These are phyloP conservation scores for Omphalotus guepiniiformis DNA, from an alignment of 768 basidiomycete genomes.

Conservation along the genomic window DNA sequence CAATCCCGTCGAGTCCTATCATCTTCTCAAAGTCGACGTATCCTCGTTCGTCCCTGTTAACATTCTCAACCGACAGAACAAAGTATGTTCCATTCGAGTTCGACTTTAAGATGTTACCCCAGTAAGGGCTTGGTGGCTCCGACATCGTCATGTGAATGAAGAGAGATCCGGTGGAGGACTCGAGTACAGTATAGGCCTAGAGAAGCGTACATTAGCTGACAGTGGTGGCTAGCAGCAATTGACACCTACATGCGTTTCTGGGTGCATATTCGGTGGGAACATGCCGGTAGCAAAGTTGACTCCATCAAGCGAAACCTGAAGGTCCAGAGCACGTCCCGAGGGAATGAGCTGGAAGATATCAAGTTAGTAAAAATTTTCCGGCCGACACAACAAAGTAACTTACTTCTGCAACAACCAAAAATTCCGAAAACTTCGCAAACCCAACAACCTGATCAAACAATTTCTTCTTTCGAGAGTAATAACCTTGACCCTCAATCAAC, in stretches of 20 bases:
- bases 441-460: constrained; percentile 89
- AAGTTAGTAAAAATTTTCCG: constrained; percentile 7
- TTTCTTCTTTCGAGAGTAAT: constrained; percentile 65
- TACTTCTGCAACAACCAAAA: constrained; percentile 92
- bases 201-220: not conserved
- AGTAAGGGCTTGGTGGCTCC: constrained; percentile 64
- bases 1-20: constrained; percentile 93
- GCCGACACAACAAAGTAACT: constrained; percentile 17
- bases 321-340: constrained; percentile 56
- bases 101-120: constrained; percentile 92
- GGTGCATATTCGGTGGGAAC: constrained; percentile 89
- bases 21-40: constrained; percentile 99
- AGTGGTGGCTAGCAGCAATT: not conserved
- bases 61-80: constrained; percentile 78
- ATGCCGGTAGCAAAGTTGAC: constrained; percentile 75
- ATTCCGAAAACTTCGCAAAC: constrained; percentile 96
- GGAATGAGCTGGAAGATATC: constrained; percentile 41
- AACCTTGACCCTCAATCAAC: constrained; percentile 72
- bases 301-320: constrained; percentile 94
- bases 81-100: constrained; percentile 99
- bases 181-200: constrained; percentile 89
- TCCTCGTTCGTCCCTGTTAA: constrained; percentile 83
- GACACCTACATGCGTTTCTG: constrained; percentile 79
- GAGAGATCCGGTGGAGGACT: constrained; percentile 88
- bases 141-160: constrained; percentile 97